Percentiles rank a stretch among this genome's conserved stretches.
These are phyloP conservation scores for Gynandropsis gynandra DNA, from an alignment of 345 rosid species.

Conservation along the genomic window DNA sequence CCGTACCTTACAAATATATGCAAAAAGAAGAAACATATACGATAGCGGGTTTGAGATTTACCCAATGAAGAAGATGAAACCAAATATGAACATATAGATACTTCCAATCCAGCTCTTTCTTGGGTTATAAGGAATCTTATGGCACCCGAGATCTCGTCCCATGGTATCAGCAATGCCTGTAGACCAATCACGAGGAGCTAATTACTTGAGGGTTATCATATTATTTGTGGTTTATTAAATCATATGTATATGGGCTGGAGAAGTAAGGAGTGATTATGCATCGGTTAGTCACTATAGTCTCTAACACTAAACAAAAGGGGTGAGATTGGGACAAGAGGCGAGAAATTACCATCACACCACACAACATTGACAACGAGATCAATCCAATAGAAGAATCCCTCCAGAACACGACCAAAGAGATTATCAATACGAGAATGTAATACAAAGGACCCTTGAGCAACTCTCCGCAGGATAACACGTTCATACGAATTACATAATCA, in stretches of 20 bases:
- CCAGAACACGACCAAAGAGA: slow-evolving; percentile 63
- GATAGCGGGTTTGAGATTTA: slow-evolving; percentile 25
- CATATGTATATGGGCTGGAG: too few relatives aligned
- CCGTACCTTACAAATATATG: too few relatives aligned
- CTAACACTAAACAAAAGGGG: too few relatives aligned
- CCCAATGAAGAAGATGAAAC: slow-evolving; percentile 66
- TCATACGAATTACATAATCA: too few relatives aligned
- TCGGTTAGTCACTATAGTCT: background rate
- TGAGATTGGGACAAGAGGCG: background rate
- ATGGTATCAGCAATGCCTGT: slow-evolving; percentile 81
- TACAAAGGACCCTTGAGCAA: slow-evolving; percentile 83
- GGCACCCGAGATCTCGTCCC: slow-evolving; percentile 77
- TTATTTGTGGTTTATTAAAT: too few relatives aligned
- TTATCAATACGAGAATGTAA: slow-evolving; percentile 64
- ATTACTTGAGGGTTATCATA: too few relatives aligned
- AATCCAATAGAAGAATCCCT: slow-evolving; percentile 79
- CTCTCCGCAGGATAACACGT: slow-evolving; percentile 42
- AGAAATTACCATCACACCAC: slow-evolving; percentile 74
- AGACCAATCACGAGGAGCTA: background rate
- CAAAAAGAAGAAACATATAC: too few relatives aligned
- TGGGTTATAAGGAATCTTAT: slow-evolving; percentile 63
- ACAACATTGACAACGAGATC: slow-evolving; percentile 76
- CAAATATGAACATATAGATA: slow-evolving; percentile 64
- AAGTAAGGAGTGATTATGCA: too few relatives aligned
- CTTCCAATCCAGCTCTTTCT: slow-evolving; percentile 85